phyloP scores from a whole-genome alignment of 2,329 filamentous ascomycete genomes.

The Ilyonectria robusta region DNA sequence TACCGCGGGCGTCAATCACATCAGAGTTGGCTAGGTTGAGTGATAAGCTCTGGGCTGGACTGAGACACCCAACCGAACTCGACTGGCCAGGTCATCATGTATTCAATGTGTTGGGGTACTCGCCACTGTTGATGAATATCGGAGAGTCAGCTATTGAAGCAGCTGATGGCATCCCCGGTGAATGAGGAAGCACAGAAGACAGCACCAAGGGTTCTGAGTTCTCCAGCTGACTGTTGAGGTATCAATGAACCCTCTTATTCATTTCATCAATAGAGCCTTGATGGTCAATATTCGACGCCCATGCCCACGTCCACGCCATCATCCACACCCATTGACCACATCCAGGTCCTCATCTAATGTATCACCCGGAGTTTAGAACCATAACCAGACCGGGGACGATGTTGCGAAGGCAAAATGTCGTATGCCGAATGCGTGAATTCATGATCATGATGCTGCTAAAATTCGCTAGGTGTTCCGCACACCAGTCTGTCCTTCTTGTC shows the following conservation, averaged over 20 bases:
- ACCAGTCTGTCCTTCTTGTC: slow-evolving; percentile 23
- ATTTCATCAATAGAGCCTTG: neutral
- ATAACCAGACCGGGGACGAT: neutral
- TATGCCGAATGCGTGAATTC: slow-evolving; percentile 43
- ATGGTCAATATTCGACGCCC: neutral
- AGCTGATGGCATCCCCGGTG: neutral
- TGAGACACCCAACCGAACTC: neutral
- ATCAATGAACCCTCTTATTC: neutral
- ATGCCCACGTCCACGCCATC: neutral
- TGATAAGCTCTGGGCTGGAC: neutral
- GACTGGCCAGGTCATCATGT: neutral
- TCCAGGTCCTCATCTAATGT: neutral
- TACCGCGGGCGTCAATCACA: neutral
- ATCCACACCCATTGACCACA: neutral
- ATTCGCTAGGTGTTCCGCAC: slow-evolving; percentile 40
- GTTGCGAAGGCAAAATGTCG: slow-evolving; percentile 7
- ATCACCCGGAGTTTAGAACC: neutral
- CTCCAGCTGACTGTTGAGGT: neutral
- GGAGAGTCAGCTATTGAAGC: neutral
- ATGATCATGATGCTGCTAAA: slow-evolving; percentile 45
- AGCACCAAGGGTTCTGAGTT: neutral
- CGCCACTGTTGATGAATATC: neutral
- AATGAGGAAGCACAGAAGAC: neutral
- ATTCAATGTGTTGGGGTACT: neutral
- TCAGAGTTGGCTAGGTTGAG: neutral